A percentile compares a stretch with the other conserved stretches of the same genome.
phyloP scores from a whole-genome alignment of 2,329 filamentous ascomycete genomes.

The Aspergillus sclerotialis region DNA sequence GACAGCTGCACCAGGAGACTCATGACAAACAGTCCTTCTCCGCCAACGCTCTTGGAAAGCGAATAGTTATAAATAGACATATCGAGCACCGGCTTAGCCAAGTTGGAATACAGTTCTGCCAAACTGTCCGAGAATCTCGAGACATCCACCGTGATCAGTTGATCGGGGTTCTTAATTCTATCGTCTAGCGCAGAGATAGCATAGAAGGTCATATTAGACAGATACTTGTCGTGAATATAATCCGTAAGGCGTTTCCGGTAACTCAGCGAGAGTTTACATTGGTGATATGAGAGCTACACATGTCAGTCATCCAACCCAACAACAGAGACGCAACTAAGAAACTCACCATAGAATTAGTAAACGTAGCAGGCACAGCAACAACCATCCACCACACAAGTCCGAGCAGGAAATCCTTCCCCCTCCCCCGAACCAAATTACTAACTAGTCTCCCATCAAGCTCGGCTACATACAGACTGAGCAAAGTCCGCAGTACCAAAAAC shows the following conservation, averaged over 20 bases:
- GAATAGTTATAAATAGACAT: slow-evolving; percentile 97
- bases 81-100: slow-evolving; percentile 89
- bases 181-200: slow-evolving; percentile 92
- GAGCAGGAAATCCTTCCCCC: slow-evolving; percentile 79
- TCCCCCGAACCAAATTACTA: slow-evolving; percentile 84
- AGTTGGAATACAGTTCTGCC: slow-evolving; percentile 90
- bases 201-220: slow-evolving; percentile 97
- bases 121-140: slow-evolving; percentile 93
- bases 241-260: slow-evolving; percentile 93
- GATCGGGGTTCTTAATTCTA: slow-evolving; percentile 96
- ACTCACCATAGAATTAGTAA: slow-evolving; percentile 95
- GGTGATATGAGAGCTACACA: slow-evolving; percentile 80
- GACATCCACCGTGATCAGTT: slow-evolving; percentile 93
- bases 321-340: slow-evolving; percentile 5
- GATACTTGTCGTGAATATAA: slow-evolving; percentile 88
- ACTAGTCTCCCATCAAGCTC: slow-evolving; percentile 92
- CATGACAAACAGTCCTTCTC: slow-evolving; percentile 94
- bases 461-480: slow-evolving; percentile 92
- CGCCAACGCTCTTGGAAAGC: slow-evolving; percentile 87
- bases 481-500: slow-evolving; percentile 80
- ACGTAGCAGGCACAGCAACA: slow-evolving; percentile 90
- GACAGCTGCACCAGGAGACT: slow-evolving; percentile 87
- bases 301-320: slow-evolving; percentile 5
- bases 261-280: slow-evolving; percentile 86
- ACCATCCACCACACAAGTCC: slow-evolving; percentile 98